phyloP scores from a whole-genome alignment of 768 basidiomycete genomes.

The Cubamyces sp. region DNA sequence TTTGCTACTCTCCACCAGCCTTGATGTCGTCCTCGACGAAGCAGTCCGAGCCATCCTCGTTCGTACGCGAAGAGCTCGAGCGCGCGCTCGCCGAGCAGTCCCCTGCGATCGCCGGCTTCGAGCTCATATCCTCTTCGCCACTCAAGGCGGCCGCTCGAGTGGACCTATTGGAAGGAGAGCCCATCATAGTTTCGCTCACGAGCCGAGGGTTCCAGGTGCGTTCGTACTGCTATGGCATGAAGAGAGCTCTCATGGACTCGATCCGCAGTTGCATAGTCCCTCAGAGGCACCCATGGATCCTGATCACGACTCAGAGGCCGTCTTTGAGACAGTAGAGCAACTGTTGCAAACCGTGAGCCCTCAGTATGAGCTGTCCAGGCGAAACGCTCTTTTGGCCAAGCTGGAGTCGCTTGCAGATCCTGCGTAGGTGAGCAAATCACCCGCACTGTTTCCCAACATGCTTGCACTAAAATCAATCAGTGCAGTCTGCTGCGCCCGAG shows the following conservation, averaged over 20 bases:
- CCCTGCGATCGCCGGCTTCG: slow-evolving; percentile 56
- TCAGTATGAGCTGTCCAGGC: slow-evolving; percentile 51
- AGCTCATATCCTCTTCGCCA: slow-evolving; percentile 41
- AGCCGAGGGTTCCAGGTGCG: slow-evolving; percentile 59
- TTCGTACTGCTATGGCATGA: not conserved
- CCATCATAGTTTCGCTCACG: slow-evolving; percentile 51
- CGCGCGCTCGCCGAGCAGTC: slow-evolving; percentile 61
- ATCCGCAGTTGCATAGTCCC: slow-evolving; percentile 15
- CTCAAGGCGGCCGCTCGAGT: slow-evolving; percentile 58
- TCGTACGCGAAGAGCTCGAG: slow-evolving; percentile 52
- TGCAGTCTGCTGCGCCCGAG: too few relatives aligned
- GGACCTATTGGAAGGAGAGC: slow-evolving; percentile 58
- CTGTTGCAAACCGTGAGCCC: slow-evolving; percentile 59
- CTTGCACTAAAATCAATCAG: too few relatives aligned
- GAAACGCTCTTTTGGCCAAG: slow-evolving; percentile 51
- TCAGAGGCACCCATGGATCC: slow-evolving; percentile 13
- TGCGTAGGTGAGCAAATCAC: not conserved
- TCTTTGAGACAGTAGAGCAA: slow-evolving; percentile 63
- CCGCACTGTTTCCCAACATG: too few relatives aligned
- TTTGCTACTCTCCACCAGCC: too few relatives aligned
- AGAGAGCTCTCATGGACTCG: not conserved
- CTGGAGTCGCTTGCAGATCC: slow-evolving; percentile 38
- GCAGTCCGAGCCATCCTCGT: slow-evolving; percentile 26
- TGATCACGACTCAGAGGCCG: slow-evolving; percentile 27
- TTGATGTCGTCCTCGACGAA: not conserved